Conservation (phyloP, 331 rosid genomes). For the Rosa hybrid region DNA sequence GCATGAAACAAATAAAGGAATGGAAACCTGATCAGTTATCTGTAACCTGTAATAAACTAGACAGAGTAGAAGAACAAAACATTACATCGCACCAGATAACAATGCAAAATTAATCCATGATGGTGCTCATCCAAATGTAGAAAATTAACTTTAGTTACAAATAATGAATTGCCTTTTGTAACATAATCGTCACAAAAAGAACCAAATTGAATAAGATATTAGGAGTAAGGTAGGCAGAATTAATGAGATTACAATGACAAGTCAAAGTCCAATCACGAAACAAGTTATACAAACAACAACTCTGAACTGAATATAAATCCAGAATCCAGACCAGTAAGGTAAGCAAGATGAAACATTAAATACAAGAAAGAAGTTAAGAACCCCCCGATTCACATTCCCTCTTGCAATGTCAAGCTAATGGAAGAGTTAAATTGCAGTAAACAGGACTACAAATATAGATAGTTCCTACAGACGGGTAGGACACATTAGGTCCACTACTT, state of each 20-base stretch:
- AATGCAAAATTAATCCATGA: not conserved
- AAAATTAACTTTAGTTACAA: constrained; percentile 10
- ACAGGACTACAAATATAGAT: constrained; percentile 54
- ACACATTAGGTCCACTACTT: constrained; percentile 58
- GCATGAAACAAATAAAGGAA: constrained; percentile 14
- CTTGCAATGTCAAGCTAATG: constrained; percentile 46
- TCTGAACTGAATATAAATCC: constrained; percentile 1
- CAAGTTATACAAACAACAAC: constrained; percentile 21
- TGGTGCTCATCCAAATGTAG: not conserved
- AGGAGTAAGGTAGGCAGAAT: constrained; percentile 11
- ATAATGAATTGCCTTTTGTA: constrained; percentile 9
- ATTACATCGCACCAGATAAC: not conserved
- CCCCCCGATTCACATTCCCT: constrained; percentile 18
- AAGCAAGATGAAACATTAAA: too few relatives aligned
- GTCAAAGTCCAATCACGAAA: constrained; percentile 18
- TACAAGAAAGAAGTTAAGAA: constrained; percentile 30
- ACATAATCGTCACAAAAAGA: not conserved
- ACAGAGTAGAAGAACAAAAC: constrained; percentile 19
- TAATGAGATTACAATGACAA: constrained; percentile 20
- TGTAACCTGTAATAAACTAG: constrained; percentile 42
- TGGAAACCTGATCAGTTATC: constrained; percentile 30
- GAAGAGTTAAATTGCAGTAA: constrained; percentile 60
- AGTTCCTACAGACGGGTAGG: constrained; percentile 63
- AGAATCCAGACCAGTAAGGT: too few relatives aligned
- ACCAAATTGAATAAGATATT: constrained; percentile 21